Base-by-base conservation (phyloP, 371 early-diverging fungal species). In the Blakeslea trispora region DNA sequence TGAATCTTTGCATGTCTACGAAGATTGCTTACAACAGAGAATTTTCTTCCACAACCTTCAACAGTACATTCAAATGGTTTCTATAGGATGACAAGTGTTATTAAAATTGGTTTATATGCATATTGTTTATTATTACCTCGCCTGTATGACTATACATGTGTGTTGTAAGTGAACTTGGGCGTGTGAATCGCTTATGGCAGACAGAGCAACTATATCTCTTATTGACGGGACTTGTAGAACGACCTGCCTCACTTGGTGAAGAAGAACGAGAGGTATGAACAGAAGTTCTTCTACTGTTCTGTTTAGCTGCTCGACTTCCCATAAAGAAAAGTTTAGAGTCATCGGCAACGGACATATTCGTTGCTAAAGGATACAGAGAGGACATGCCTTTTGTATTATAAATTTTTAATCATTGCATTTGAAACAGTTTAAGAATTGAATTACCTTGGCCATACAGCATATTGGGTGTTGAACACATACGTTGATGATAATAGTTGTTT, bases 81-180 rank as follows among this genome's bases (percentile, higher is more conserved):
- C 71, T 71, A 48, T n/a, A 15, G 37, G 14, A 15, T 9, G 23
- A 28, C 14, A 39, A 17, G 13, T 5, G 10, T 5, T 28, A 28
- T 28, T 28, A n/a, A n/a, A n/a, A n/a, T 28, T 28, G 28, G n/a
- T n/a, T 23, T 7, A 35, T 32, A 14, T 11, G 7, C 6, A 11
- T 22, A 37, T 10, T 11, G 0, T 9, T 17, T 17, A 17, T 8
- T 31, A 45, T 50, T 68, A 71, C 71, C 52, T 72, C 72, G 52
- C 72, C 72, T 48, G 72, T 71, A 45, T 71, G 72, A 28, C 72
- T 71, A 24, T 68, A 58, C 48, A 60, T 71, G 46, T 71, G 72
- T 18, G 72, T 71, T 1, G 63, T 52, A 11, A 71, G 39, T 42
- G 72, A 71, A 18, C 72, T 71, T 2, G 72, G 72, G 3, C 72